These are phyloP conservation scores for Proliferodiscus dingleyae DNA, from an alignment of 2,329 filamentous ascomycete genomes.

Conservation along the genomic window DNA sequence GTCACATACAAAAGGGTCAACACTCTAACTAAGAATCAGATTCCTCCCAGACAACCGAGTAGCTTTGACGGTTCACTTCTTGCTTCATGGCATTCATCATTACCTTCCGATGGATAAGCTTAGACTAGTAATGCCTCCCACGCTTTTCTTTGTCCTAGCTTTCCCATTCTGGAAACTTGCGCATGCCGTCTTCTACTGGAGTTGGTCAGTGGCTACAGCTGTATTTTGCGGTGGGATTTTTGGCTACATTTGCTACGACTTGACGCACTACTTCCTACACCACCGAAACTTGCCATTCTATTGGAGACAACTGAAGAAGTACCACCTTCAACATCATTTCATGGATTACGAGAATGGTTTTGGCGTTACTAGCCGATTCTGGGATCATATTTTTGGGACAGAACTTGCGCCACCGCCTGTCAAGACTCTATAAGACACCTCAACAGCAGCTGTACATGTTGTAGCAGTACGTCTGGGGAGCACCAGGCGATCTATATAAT, in stretches of 20 bases:
- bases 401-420: conserved; percentile 50
- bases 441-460: conserved; percentile 1
- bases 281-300: conserved; percentile 86
- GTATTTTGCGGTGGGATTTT: conserved; percentile 89
- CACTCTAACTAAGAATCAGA: conserved; percentile 45
- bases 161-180: conserved; percentile 90
- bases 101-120: conserved; percentile 99
- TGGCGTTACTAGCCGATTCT: conserved; percentile 93
- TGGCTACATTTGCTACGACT: conserved; percentile 91
- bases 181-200: conserved; percentile 73
- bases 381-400: conserved; percentile 90
- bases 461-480: conserved; percentile 6
- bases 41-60: conserved; percentile 87
- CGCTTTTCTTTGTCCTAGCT: conserved; percentile 78
- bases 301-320: conserved; percentile 93
- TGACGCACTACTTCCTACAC: conserved; percentile 98
- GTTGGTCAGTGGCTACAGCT: conserved; percentile 76
- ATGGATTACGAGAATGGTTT: conserved; percentile 97
- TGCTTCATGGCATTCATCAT: conserved; percentile 95
- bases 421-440: conserved; percentile 18
- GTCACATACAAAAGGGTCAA: neutral
- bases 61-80: conserved; percentile 81
- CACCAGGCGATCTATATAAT: conserved; percentile 22
- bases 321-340: conserved; percentile 95
- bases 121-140: conserved; percentile 92